These are phyloP conservation scores for Oryza glumipatula DNA, from an alignment of 176 grass and related monocot species.

Conservation along the genomic window DNA sequence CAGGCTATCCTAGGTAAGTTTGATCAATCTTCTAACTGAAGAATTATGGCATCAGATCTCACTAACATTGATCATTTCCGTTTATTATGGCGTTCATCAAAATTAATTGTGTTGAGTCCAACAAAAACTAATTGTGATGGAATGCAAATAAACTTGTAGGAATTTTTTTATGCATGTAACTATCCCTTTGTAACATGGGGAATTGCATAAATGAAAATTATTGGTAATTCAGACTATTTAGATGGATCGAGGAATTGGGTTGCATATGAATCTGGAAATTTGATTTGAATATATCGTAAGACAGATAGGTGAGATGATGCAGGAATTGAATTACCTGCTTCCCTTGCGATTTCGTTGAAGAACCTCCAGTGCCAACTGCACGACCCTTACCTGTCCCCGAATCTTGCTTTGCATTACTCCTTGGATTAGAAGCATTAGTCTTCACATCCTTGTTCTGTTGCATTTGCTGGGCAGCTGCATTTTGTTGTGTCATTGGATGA, in stretches of 20 bases:
- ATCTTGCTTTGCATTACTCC: conserved; percentile 45
- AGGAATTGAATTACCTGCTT: conserved; percentile 45
- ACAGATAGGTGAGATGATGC: conserved; percentile 23
- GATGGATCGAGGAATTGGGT: conserved; percentile 9
- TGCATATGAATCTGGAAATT: conserved; percentile 1
- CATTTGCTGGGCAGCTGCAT: conserved; percentile 39
- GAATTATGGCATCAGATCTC: background rate
- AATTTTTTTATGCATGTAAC: conserved; percentile 5
- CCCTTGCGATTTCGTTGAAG: conserved; percentile 48
- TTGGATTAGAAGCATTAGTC: conserved; percentile 30
- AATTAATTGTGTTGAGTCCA: background rate
- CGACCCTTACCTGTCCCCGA: conserved; percentile 33
- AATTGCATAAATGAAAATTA: conserved; percentile 35
- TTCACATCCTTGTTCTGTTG: conserved; percentile 57
- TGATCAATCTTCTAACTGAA: conserved; percentile 38
- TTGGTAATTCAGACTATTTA: conserved; percentile 24
- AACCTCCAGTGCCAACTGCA: conserved; percentile 37
- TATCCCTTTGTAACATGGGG: conserved; percentile 12
- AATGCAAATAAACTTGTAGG: conserved; percentile 7
- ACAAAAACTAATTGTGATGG: conserved; percentile 10
- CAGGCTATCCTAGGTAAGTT: conserved; percentile 14
- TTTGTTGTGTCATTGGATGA: conserved; percentile 41
- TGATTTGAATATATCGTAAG: background rate
- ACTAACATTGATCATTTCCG: conserved; percentile 23
- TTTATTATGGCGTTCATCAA: conserved; percentile 19